These are phyloP conservation scores for Colletotrichum zoysiae DNA, from an alignment of 2,329 filamentous ascomycete species.

Conservation along the genomic window DNA sequence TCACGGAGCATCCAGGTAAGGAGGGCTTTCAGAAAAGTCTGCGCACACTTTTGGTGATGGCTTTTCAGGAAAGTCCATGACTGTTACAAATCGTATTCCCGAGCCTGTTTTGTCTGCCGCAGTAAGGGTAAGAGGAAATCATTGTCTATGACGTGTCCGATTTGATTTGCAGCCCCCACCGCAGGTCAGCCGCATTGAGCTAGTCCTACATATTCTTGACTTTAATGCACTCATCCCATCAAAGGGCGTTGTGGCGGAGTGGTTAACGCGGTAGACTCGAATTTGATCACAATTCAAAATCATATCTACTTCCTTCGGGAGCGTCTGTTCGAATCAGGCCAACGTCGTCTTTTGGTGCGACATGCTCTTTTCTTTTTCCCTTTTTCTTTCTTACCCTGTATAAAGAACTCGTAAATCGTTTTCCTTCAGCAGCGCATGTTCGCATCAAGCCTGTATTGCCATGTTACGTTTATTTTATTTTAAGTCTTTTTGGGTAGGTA, in stretches of 20 bases:
- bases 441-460: too few relatives aligned
- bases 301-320: slow-evolving; percentile 9
- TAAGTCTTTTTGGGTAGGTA: too few relatives aligned
- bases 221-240: background rate
- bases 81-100: background rate
- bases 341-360: background rate
- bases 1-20: background rate
- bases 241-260: slow-evolving; percentile 23
- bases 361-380: background rate
- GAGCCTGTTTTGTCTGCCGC: too few relatives aligned
- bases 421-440: too few relatives aligned
- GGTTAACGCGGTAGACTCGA: slow-evolving; percentile 29
- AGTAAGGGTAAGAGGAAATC: too few relatives aligned
- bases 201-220: background rate
- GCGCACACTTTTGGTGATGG: background rate
- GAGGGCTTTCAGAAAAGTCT: background rate
- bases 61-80: background rate
- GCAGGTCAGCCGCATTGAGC: background rate
- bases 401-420: background rate
- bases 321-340: slow-evolving; percentile 14
- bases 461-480: too few relatives aligned
- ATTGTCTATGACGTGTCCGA: background rate
- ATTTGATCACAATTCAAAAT: background rate
- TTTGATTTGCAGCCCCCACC: background rate
- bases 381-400: background rate